These are phyloP conservation scores for Globisporangium solare DNA, from an alignment of 352 stramenopile genomes.

Conservation along the genomic window DNA sequence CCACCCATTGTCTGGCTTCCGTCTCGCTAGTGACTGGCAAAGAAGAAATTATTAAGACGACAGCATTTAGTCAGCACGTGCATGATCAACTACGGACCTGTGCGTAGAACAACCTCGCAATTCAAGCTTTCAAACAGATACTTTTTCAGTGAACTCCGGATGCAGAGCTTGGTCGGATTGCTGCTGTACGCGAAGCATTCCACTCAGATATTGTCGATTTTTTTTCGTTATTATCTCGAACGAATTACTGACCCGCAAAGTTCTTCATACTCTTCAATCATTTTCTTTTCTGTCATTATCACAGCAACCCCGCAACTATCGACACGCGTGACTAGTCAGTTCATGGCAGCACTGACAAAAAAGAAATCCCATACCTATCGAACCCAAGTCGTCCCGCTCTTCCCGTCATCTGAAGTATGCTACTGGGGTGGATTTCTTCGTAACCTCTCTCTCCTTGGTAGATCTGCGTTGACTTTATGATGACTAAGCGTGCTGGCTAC, in stretches of 20 bases:
- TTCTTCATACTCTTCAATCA: slow-evolving; percentile 16
- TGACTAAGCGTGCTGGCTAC: slow-evolving; percentile 35
- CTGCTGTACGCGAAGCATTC: background rate
- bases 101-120: slow-evolving; percentile 15
- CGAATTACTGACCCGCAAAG: slow-evolving; percentile 16
- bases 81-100: slow-evolving; percentile 15
- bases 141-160: slow-evolving; percentile 11
- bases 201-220: background rate
- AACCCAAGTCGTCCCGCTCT: slow-evolving; percentile 28
- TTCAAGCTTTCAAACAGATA: slow-evolving; percentile 11
- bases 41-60: background rate
- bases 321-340: background rate
- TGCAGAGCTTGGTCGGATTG: slow-evolving; percentile 4
- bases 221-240: background rate
- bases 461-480: slow-evolving; percentile 33
- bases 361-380: slow-evolving; percentile 21
- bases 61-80: background rate
- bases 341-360: background rate
- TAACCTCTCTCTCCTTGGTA: slow-evolving; percentile 27
- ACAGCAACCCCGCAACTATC: slow-evolving; percentile 19
- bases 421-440: slow-evolving; percentile 20
- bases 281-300: slow-evolving; percentile 24
- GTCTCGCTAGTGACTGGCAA: slow-evolving; percentile 24
- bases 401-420: slow-evolving; percentile 39
- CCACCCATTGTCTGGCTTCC: slow-evolving; percentile 13